Conservation (phyloP, 2,329 filamentous ascomycete genomes). For the Xylaria sp. region DNA sequence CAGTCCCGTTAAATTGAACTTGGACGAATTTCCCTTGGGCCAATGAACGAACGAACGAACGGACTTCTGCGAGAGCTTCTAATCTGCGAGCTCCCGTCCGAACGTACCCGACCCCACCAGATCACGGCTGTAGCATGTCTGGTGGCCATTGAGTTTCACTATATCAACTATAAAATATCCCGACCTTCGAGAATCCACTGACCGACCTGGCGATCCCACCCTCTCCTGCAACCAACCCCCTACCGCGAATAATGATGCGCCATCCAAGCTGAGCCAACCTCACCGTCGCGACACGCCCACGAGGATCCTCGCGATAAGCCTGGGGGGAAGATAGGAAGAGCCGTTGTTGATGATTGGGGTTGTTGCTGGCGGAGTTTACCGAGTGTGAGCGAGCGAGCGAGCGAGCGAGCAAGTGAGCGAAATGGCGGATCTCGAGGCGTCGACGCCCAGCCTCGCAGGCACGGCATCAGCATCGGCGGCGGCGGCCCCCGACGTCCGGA, state of each 20-base stretch:
- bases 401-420: too few species aligned
- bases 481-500: constrained; percentile 42
- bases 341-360: neutral
- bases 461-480: too few species aligned
- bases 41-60: neutral
- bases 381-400: too few species aligned
- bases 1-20: constrained; percentile 2
- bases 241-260: constrained; percentile 14
- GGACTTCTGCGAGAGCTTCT: neutral
- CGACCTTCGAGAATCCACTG: too few species aligned
- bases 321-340: neutral
- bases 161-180: neutral
- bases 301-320: constrained; percentile 8
- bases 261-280: constrained; percentile 12
- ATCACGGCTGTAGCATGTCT: neutral
- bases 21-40: too few species aligned
- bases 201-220: too few species aligned
- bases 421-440: constrained; percentile 35
- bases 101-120: neutral
- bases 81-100: neutral
- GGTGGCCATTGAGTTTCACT: neutral
- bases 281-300: constrained; percentile 18
- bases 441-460: constrained; percentile 33
- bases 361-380: neutral
- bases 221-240: too few species aligned